Conservation (phyloP, 768 basidiomycete species). For the Suillus subalutaceus region DNA sequence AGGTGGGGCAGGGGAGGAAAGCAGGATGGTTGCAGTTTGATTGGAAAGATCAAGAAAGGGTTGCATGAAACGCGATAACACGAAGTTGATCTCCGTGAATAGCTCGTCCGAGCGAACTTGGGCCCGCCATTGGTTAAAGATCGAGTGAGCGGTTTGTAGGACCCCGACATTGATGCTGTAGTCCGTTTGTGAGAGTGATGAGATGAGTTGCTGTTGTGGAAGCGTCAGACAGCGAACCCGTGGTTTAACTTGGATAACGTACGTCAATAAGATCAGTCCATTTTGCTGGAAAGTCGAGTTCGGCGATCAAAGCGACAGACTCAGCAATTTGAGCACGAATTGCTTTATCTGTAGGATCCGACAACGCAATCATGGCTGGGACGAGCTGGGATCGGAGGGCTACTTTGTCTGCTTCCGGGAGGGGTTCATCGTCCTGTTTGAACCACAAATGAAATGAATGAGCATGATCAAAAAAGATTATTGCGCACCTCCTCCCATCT, state of each 20-base stretch:
- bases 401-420: constrained; percentile 72
- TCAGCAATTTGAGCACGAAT: constrained; percentile 90
- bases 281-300: constrained; percentile 84
- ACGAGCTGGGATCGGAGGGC: constrained; percentile 78
- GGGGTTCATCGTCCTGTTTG: constrained; percentile 68
- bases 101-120: constrained; percentile 86
- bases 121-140: constrained; percentile 92
- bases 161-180: constrained; percentile 89
- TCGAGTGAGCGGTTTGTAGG: constrained; percentile 92
- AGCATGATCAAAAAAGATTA: not conserved
- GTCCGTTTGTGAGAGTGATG: constrained; percentile 76
- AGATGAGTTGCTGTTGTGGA: constrained; percentile 79
- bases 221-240: constrained; percentile 3
- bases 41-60: constrained; percentile 87
- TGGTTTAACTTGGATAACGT: constrained; percentile 36
- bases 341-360: constrained; percentile 68
- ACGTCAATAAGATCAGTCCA: constrained; percentile 94
- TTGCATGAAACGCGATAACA: constrained; percentile 78
- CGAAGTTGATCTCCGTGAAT: constrained; percentile 90
- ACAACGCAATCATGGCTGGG: constrained; percentile 88
- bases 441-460: constrained; percentile 7
- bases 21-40: constrained; percentile 57
- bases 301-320: constrained; percentile 88
- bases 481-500: constrained; percentile 84
- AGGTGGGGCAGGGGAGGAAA: constrained; percentile 39